Conservation (phyloP, 1,139 yeast genomes). For the Pichia sp. region DNA sequence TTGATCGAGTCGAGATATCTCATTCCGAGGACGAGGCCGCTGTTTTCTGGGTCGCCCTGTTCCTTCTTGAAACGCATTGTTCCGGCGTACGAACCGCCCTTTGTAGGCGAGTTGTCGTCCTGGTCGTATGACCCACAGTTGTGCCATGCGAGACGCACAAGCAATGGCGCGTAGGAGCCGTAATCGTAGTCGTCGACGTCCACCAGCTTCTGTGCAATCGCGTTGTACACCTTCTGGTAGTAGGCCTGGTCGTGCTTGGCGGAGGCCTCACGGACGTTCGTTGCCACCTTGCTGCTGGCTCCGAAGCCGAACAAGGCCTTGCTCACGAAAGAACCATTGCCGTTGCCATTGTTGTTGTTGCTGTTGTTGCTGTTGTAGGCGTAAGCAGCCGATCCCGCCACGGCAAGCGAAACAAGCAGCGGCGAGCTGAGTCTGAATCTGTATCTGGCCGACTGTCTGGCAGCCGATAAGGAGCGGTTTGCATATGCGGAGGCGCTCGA, state of each 20-base stretch:
- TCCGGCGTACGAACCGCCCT: constrained; percentile 83
- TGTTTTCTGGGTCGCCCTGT: constrained; percentile 65
- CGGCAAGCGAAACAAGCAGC: constrained; percentile 14
- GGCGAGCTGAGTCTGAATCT: constrained; percentile 5
- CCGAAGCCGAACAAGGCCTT: constrained; percentile 27
- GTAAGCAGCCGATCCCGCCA: constrained; percentile 21
- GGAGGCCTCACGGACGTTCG: constrained; percentile 28
- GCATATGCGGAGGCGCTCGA: constrained; percentile 3
- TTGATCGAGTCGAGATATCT: constrained; percentile 60
- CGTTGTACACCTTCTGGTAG: constrained; percentile 76
- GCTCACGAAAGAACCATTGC: constrained; percentile 4
- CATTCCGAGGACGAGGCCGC: constrained; percentile 65
- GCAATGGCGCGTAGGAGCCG: constrained; percentile 62
- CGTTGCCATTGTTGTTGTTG: constrained; percentile 12
- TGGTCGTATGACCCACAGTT: constrained; percentile 65
- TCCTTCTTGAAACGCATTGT: constrained; percentile 74
- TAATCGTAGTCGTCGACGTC: constrained; percentile 75
- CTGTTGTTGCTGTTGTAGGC: constrained; percentile 13
- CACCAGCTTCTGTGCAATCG: constrained; percentile 66
- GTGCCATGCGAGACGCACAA: constrained; percentile 69
- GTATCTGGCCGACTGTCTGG: neutral
- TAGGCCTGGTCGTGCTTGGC: constrained; percentile 41
- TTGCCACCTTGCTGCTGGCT: constrained; percentile 16
- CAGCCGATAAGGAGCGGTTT: constrained; percentile 3
- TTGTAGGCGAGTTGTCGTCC: constrained; percentile 38